Evolutionary conservation across 1,284 basidiomycete species (phyloP), one percentile per base, ranked within the genome.

Genomic region (Puccinia horiana): DNA sequence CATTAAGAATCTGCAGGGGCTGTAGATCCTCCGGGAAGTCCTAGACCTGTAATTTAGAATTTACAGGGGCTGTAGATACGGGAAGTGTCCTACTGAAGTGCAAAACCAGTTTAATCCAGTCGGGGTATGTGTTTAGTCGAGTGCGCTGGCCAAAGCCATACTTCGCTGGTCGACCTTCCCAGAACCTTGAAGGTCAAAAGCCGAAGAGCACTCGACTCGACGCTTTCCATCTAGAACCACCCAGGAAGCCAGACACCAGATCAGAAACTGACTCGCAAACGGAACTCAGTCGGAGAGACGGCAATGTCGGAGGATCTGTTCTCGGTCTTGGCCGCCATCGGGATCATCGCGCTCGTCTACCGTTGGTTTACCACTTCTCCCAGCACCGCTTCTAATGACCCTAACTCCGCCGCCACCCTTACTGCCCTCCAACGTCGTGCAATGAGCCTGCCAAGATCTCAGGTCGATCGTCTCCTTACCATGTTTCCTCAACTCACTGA

Each of bases 241-340:
- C n/a, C n/a, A n/a, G n/a, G n/a, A n/a, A n/a, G n/a, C n/a, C n/a
- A n/a, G n/a, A n/a, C n/a, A n/a, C n/a, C n/a, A n/a, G n/a, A n/a
- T n/a, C n/a, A n/a, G n/a, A n/a, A n/a, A n/a, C n/a, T 47, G 8
- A 47, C 16, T 47, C 44, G 44, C 16, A 16, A 47, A 47, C 44
- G 44, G n/a, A n/a, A 56, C n/a, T 2, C n/a, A n/a, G n/a, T 20
- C n/a, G 20, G n/a, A 56, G 63, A 35, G 63, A 42, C n/a, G 47
- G 12, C 54, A 76, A 78, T 78, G 76, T 78, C 76, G 67, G 76
- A 78, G 67, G 76, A 78, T 42, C 76, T 78, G 0, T 67, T 78
- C 37, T 78, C 76, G n/a, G 76, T 78, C 8, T 54, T 78, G 32
- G 76, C 76, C 12, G 76, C 76, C 42, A 69, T 78, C 52, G 76